Base-by-base conservation (phyloP, 225 moss, liverwort and hornwort species). In the Physcomitrium patens region DNA sequence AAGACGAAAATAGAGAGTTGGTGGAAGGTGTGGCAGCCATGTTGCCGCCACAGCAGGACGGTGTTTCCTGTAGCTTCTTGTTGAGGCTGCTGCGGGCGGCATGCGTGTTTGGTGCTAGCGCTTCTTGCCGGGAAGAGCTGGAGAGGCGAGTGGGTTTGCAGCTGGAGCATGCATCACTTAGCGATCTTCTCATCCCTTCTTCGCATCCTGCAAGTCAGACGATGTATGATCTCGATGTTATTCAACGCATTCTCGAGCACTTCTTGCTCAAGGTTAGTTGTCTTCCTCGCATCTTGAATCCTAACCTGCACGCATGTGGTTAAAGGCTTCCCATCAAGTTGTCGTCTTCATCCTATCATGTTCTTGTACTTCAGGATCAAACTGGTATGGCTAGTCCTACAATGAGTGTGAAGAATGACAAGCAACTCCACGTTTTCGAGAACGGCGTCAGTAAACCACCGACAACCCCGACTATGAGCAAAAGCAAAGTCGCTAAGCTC, bases 91-190 rank as follows among this genome's bases (percentile, higher is more conserved):
- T 97, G 58, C 94, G 92, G 7, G 76, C 86, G 42, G 92, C 92
- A n/a, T 92, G 88, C 71, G 85, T 90, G 80, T 83, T 85, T 68
- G 78, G 80, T 53, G 92, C 83, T 9, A 78, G 76, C 45, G 43
- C 82, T 17, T 22, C 54, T 19, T 83, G 88, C 55, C 82, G 85
- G 72, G 85, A 78, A 13, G 94, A 91, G 63, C 76, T 97, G 43
- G 94, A 94, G 85, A 87, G 83, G 74, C 83, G 94, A 43, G 86
- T 91, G 19, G 96, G 96, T 55, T 74, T 77, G 74, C 91, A 92
- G 78, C 78, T 97, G 77, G 94, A 97, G 80, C 94, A 97, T 44
- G 94, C 91, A 37, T 92, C 94, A 20, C 66, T 97, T 41, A 89
- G 87, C 60, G 94, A 94, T 71, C 87, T 97, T 57, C 79, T 97